Base-by-base conservation (phyloP, 371 early-diverging fungal species). In the Actinomucor elegans region DNA sequence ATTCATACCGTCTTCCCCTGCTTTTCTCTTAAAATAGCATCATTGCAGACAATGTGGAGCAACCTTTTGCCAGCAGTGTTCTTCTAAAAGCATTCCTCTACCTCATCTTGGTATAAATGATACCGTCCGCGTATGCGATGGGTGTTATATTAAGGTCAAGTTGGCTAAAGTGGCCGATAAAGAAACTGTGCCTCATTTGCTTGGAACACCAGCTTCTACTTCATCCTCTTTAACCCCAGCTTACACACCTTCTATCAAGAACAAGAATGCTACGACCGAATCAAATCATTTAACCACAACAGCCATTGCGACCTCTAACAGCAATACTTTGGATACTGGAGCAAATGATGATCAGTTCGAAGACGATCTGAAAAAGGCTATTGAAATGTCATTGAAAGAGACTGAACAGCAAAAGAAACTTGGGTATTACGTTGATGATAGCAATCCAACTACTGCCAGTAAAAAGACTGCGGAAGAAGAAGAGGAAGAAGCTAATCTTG, bases 31-130 rank as follows among this genome's bases (percentile, higher is more conserved):
- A 27, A 15, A 34, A 27, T 66, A 80, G 79, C 98, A 97, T 71
- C 98, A 97, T 68, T 97, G 98, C 62, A 85, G 98, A 64, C 91
- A 94, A 59, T 97, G 98, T 68, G 98, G 98, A 8, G 77, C 87
- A 33, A 93, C 93, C 5, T 97, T 89, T 59, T 96, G 96, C 67
- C 86, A 90, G 27, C 80, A 87, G 35, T 97, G 98, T 65, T 95
- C 96, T 5, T 86, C 92, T 26, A 93, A 93, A 65, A 85, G 64
- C 4, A 61, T 90, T 23, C 73, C 94, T 4, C 73, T 97, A 27
- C 93, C 94, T 4, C 87, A 91, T 48, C 75, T 92, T 48, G 97
- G 92, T 26, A 87, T 96, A 26, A 88, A 84, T 31, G 88, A 94
- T 17, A 79, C 81, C 7, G 98, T 97, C 9, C 87, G 98, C 28